These are phyloP conservation scores for Platanthera guangdongensis DNA, from an alignment of 106 monocot genomes.

Conservation along the genomic window DNA sequence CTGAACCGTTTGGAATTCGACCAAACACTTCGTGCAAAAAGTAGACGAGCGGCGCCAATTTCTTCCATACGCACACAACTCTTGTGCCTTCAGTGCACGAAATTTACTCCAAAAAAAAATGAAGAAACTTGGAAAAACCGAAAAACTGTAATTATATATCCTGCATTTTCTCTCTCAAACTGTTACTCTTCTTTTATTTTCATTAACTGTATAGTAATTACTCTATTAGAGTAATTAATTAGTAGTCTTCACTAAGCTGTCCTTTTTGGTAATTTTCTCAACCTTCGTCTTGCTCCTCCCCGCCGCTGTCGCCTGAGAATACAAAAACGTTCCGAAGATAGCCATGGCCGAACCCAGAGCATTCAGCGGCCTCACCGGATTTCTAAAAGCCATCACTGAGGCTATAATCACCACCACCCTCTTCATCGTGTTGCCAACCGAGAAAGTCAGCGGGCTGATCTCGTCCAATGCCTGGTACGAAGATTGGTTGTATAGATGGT, in stretches of 20 bases:
- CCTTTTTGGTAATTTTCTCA: neutral
- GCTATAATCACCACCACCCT: conserved; percentile 48
- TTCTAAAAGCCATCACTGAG: conserved; percentile 45
- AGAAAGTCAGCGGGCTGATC: conserved; percentile 46
- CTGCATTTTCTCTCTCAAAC: too few species aligned
- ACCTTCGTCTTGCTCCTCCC: conserved; percentile 12
- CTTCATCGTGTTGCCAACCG: conserved; percentile 64
- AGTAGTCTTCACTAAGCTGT: neutral
- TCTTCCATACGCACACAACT: too few species aligned
- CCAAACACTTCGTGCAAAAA: too few species aligned
- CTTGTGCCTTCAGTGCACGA: too few species aligned
- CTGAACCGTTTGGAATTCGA: too few species aligned
- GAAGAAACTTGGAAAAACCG: too few species aligned
- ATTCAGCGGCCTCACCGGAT: conserved; percentile 46
- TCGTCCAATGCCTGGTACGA: conserved; percentile 51
- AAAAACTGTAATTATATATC: too few species aligned
- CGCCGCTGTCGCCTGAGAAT: conserved; percentile 35
- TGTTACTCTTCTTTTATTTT: too few species aligned
- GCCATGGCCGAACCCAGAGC: conserved; percentile 58
- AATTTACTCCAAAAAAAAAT: too few species aligned
- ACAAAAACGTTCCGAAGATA: conserved; percentile 56
- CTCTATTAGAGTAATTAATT: too few species aligned
- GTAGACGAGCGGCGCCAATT: too few species aligned
- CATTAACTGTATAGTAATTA: neutral
- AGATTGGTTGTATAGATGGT: conserved; percentile 64